Evolutionary conservation across 148 eudicot genomes (phyloP), one percentile per base, ranked within the genome.

Genomic region (Nyssa sinensis): DNA sequence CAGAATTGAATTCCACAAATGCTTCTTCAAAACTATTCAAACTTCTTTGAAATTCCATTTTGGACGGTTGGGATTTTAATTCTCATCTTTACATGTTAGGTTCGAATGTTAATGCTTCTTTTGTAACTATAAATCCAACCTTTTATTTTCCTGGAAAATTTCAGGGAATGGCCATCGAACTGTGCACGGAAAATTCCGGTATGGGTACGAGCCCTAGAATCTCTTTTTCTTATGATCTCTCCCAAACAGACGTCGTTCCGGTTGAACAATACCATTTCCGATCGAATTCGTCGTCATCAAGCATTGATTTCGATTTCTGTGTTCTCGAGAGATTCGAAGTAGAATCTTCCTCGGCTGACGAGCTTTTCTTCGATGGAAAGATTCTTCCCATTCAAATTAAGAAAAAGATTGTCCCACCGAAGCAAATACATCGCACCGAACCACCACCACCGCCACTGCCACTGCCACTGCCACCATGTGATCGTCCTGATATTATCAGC

Each of bases 201-300:
- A 74, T 80, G 27, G 86, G 76, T 1, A 79, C 78, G 33, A 90
- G 97, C 69, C 98, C 98, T 1, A 77, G 98, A 57, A 88, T 94
- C 59, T 94, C 98, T 19, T 94, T 94, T 78, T 94, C 98, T 2
- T 87, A 92, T 49, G 96, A 94, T 65, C 83, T 92, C 32, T 80
- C 89, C 71, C 88, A 86, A 62, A 77, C 79, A 29, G 96, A 94
- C 60, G 73, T 73, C 21, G 78, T 85, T 0, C 98, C 97, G 0
- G 75, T 88, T 58, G 97, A 94, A 41, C 92, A 81, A 37, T 82
- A 83, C 33, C 77, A 11, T 35, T 41, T 73, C n/a, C 87, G 83
- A 62, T 67, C 84, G 1, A 73, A 29, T 68, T 79, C 97, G 12
- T 80, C 83, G 0, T 37, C 88, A 16, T 66, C 83, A 28, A 64